phyloP scores from a whole-genome alignment of 2,329 filamentous ascomycete genomes.

The Sporothrix inflata region DNA sequence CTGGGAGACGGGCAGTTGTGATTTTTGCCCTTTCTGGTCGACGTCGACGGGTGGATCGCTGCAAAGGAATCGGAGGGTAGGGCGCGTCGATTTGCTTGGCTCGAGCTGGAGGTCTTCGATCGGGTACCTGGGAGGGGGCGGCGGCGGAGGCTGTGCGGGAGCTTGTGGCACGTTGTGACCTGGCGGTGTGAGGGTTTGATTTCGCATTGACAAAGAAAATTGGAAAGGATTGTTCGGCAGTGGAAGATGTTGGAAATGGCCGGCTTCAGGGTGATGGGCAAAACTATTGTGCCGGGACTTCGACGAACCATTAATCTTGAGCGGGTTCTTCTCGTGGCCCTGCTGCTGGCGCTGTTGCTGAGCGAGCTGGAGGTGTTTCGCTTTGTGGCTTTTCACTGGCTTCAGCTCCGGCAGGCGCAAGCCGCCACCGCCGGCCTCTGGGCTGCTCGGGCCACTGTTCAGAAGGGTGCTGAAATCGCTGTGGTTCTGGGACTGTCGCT shows the following conservation, averaged over 20 bases:
- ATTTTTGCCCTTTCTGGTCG: conserved; percentile 50
- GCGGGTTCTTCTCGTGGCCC: conserved; percentile 42
- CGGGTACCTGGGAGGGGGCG: conserved; percentile 85
- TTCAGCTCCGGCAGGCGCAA: conserved; percentile 72
- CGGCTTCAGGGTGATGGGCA: conserved; percentile 41
- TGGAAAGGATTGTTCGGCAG: conserved; percentile 53
- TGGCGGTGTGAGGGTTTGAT: conserved; percentile 43
- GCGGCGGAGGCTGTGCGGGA: conserved; percentile 56
- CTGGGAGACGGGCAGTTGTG: conserved; percentile 48
- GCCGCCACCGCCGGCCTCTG: conserved; percentile 48
- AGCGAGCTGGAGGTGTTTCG: conserved; percentile 43
- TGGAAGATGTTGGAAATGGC: conserved; percentile 45
- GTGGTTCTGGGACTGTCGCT: conserved; percentile 55
- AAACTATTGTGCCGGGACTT: conserved; percentile 35
- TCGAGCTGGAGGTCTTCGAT: conserved; percentile 90
- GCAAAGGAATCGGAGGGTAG: conserved; percentile 76
- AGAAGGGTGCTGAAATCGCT: conserved; percentile 49
- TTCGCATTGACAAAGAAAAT: conserved; percentile 48
- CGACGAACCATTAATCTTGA: conserved; percentile 44
- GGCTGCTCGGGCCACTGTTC: conserved; percentile 44
- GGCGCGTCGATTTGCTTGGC: conserved; percentile 69
- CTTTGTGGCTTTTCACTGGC: conserved; percentile 72
- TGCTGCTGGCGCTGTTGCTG: conserved; percentile 48
- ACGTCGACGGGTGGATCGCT: conserved; percentile 60
- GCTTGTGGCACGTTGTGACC: conserved; percentile 49